phyloP scores from a whole-genome alignment of 176 grass and related monocot genomes.

The Ampelocalamus luodianensis region DNA sequence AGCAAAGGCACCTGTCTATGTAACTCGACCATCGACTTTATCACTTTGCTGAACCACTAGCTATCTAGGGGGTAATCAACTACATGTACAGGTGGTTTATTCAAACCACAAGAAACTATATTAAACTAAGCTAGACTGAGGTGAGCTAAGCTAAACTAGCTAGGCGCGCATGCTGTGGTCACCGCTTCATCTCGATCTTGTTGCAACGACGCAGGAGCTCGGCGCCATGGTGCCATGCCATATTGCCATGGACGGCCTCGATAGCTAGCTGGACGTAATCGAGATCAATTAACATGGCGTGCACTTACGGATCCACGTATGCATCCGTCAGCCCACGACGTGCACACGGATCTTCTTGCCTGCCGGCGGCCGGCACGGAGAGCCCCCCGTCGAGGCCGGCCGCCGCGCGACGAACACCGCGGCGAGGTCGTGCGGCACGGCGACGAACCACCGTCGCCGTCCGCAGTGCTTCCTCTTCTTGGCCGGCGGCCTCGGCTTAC shows the following conservation, averaged over 20 bases:
- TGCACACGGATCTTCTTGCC: constrained; percentile 50
- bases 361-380: constrained; percentile 12
- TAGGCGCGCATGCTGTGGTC: neutral
- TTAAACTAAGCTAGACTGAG: constrained; percentile 14
- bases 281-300: neutral
- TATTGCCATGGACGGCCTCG: no score
- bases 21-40: neutral
- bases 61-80: neutral
- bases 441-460: constrained; percentile 25
- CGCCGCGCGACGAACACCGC: constrained; percentile 38
- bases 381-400: neutral
- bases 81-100: constrained; percentile 50
- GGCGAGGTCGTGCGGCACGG: constrained; percentile 54
- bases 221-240: no score
- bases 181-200: constrained; percentile 42
- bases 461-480: constrained; percentile 11
- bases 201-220: neutral
- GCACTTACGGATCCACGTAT: neutral
- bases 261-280: neutral
- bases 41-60: constrained; percentile 24
- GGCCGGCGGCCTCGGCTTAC: constrained; percentile 43
- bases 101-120: constrained; percentile 22
- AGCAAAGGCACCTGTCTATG: neutral
- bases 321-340: constrained; percentile 32
- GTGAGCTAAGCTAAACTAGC: constrained; percentile 3